Evolutionary conservation across 495 filamentous ascomycete species (phyloP).

Genomic region (Parathielavia appendiculata): DNA sequence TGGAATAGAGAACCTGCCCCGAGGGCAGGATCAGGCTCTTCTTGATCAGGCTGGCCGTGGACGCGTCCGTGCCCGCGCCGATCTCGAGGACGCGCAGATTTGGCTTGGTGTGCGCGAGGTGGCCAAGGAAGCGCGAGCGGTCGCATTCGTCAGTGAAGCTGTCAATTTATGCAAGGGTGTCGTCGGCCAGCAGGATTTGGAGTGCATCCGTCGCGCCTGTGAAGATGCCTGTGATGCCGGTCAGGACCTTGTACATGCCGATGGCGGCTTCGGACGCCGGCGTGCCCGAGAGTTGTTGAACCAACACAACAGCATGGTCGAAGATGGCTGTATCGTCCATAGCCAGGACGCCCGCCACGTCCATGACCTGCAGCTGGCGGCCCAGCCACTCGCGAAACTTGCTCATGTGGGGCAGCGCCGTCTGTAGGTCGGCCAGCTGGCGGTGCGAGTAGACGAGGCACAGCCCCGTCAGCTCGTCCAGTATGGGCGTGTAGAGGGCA

Average conservation of each 20-base stretch:
- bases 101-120: slow-evolving; percentile 22
- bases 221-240: slow-evolving; percentile 31
- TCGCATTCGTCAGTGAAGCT: slow-evolving; percentile 24
- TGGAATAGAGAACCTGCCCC: no score
- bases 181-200: slow-evolving; percentile 32
- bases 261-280: no score
- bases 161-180: slow-evolving; percentile 33
- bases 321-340: no score
- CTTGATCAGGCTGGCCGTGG: no score
- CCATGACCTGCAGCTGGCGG: slow-evolving; percentile 18
- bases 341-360: no score
- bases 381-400: slow-evolving; percentile 34
- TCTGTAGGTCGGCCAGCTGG: slow-evolving; percentile 14
- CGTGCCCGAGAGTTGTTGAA: no score
- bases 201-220: slow-evolving; percentile 28
- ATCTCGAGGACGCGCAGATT: slow-evolving; percentile 46
- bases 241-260: slow-evolving; percentile 14
- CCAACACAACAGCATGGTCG: no score
- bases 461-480: slow-evolving; percentile 31
- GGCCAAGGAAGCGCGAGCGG: slow-evolving; percentile 24
- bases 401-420: slow-evolving; percentile 28
- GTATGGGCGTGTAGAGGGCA: no score
- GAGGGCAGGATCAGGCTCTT: no score
- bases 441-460: slow-evolving; percentile 29
- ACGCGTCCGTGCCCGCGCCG: slow-evolving; percentile 52